phyloP scores from a whole-genome alignment of 2,329 filamentous ascomycete genomes.

The Bipolaris oryzae region DNA sequence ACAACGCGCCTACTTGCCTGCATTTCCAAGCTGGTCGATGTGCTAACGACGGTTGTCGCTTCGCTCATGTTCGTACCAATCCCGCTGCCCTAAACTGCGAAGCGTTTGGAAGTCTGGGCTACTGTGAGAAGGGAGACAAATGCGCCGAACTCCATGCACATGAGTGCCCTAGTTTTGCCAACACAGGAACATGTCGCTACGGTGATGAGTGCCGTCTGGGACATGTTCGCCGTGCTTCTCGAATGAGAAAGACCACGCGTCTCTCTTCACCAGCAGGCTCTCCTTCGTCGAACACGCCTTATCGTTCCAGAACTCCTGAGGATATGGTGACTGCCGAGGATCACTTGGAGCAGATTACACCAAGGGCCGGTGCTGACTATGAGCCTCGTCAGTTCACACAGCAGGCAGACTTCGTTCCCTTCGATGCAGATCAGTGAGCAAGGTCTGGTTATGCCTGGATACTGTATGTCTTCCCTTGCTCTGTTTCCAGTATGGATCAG shows the following conservation, averaged over 20 bases:
- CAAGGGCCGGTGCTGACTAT: neutral
- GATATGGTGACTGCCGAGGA: conserved; percentile 14
- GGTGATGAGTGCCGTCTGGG: conserved; percentile 79
- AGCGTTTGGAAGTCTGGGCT: conserved; percentile 83
- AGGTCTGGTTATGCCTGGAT: conserved; percentile 4
- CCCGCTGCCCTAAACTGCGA: conserved; percentile 80
- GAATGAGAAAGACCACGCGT: conserved; percentile 30
- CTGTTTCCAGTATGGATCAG: conserved; percentile 1
- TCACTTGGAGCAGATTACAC: conserved; percentile 3
- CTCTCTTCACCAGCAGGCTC: conserved; percentile 20
- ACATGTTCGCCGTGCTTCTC: conserved; percentile 69
- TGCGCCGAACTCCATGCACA: conserved; percentile 86
- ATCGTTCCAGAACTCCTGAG: conserved; percentile 10
- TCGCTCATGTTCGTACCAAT: conserved; percentile 81
- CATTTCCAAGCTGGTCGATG: conserved; percentile 92
- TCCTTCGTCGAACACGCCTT: conserved; percentile 4
- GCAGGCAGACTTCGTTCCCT: conserved; percentile 41
- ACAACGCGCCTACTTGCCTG: conserved; percentile 86
- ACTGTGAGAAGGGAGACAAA: conserved; percentile 79
- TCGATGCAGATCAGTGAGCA: conserved; percentile 28
- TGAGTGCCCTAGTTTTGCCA: conserved; percentile 95
- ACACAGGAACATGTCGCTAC: conserved; percentile 79
- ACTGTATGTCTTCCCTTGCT: conserved; percentile 25
- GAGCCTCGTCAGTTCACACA: conserved; percentile 34
- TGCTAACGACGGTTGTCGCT: conserved; percentile 83